Base-by-base conservation (phyloP, 805 yeast genomes). In the Wickerhamomyces chaumierensis region DNA sequence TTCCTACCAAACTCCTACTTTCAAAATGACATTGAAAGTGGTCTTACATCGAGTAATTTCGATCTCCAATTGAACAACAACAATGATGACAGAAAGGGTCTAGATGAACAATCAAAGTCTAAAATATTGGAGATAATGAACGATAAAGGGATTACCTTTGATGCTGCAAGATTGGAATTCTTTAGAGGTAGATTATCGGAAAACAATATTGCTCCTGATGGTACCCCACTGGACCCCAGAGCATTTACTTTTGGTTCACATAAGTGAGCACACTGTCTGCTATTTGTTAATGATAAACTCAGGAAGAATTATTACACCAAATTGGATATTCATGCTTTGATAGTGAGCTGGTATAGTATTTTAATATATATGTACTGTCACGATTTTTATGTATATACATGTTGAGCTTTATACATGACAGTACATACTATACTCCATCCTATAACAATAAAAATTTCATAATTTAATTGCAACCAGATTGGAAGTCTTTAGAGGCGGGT, bases 211-310 rank as follows among this genome's bases (percentile, higher is more conserved):
- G 80, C 71, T 3, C 67, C 73, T 0, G 78, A 79, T 53, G 90
- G 90, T 0, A 56, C 71, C 36, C 88, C 88, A 1, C 45, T 65
- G 31, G 88, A 81, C 45, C 84, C 87, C 1, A 73, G 69, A 45
- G 69, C 80, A 2, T 73, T 78, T 2, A 69, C 75, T 0, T 71
- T 72, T 39, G 43, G 40, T 23, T 42, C 41, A 29, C 43, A 39
- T 42, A 29, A 36, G 28, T 5, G 36, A 21, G 21, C 31, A 20
- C 25, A 36, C 23, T 21, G 20, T 21, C 28, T 18, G 25, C 6
- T 21, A 21, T 7, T 21, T 11, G 25, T n/a, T n/a, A n/a, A n/a
- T n/a, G n/a, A n/a, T n/a, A n/a, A n/a, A n/a, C n/a, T n/a, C n/a
- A n/a, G n/a, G n/a, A n/a, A n/a, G n/a, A n/a, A n/a, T n/a, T n/a